Conservation (phyloP, 257 asterid species). For the Solanum paucissectum region DNA sequence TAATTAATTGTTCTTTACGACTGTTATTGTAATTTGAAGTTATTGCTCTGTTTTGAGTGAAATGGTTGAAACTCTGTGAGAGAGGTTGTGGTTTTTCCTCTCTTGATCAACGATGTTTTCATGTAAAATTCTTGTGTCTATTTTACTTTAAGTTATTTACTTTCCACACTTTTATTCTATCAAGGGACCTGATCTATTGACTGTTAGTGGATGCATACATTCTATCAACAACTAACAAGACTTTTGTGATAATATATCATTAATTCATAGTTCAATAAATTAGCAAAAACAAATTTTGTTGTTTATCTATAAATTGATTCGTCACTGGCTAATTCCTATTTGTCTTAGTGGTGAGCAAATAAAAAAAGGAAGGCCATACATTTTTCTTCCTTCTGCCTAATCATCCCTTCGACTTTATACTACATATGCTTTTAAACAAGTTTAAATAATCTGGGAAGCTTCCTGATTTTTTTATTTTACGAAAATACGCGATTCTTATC, state of each 20-base stretch:
- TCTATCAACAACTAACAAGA: neutral
- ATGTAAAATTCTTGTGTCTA: too few relatives aligned
- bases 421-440: neutral
- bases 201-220: neutral
- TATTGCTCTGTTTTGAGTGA: neutral
- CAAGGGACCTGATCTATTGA: neutral
- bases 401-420: neutral
- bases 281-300: neutral
- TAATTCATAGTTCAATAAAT: neutral
- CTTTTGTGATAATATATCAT: neutral
- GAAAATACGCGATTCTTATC: rapidly evolving
- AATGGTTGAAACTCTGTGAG: too few relatives aligned
- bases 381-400: neutral
- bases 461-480: too few relatives aligned
- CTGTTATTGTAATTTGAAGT: neutral
- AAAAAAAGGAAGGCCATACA: neutral
- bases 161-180: neutral
- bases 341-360: neutral
- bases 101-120: neutral
- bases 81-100: neutral
- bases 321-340: neutral
- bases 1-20: neutral
- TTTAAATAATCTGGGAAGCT: neutral
- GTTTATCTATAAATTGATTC: neutral
- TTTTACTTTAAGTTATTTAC: too few relatives aligned